Percentiles rank a stretch among this genome's conserved stretches.
phyloP scores from a whole-genome alignment of 805 yeast genomes.

The Metschnikowia lachancei region DNA sequence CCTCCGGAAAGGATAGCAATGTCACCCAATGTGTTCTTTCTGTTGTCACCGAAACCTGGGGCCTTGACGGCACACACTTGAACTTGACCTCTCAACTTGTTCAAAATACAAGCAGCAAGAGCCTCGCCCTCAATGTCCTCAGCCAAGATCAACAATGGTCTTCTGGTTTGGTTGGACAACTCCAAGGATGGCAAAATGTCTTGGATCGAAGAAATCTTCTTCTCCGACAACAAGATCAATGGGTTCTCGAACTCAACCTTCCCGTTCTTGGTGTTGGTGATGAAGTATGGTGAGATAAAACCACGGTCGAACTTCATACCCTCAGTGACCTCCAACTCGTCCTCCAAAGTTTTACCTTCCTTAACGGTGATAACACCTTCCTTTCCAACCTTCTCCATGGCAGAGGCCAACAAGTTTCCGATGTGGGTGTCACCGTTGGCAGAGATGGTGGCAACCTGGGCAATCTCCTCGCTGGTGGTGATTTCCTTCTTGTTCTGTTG shows the following conservation, averaged over 20 bases:
- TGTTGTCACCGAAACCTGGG: conserved; percentile 99
- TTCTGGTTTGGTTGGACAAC: conserved; percentile 86
- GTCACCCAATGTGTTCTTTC: conserved; percentile 94
- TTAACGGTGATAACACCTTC: conserved; percentile 98
- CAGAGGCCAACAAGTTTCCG: conserved; percentile 86
- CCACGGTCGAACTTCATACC: conserved; percentile 99
- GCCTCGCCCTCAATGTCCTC: conserved; percentile 99
- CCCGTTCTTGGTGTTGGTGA: conserved; percentile 87
- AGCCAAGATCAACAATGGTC: conserved; percentile 89
- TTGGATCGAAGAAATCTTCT: conserved; percentile 86
- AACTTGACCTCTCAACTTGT: conserved; percentile 97
- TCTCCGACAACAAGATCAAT: conserved; percentile 80
- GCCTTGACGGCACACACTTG: conserved; percentile 97
- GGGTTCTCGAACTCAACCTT: conserved; percentile 97
- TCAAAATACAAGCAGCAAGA: conserved; percentile 93
- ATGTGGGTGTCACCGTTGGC: conserved; percentile 95
- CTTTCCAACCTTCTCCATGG: conserved; percentile 98
- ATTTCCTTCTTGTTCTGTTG: conserved; percentile 86
- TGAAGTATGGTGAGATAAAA: conserved; percentile 93
- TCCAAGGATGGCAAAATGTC: conserved; percentile 92
- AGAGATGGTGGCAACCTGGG: conserved; percentile 96
- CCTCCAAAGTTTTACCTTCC: conserved; percentile 96
- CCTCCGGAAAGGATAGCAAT: conserved; percentile 94
- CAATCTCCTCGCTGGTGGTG: conserved; percentile 91
- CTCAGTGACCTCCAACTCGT: conserved; percentile 91